These are phyloP conservation scores for Ophiosphaerella korrae DNA, from an alignment of 2,329 filamentous ascomycete genomes.

Conservation along the genomic window DNA sequence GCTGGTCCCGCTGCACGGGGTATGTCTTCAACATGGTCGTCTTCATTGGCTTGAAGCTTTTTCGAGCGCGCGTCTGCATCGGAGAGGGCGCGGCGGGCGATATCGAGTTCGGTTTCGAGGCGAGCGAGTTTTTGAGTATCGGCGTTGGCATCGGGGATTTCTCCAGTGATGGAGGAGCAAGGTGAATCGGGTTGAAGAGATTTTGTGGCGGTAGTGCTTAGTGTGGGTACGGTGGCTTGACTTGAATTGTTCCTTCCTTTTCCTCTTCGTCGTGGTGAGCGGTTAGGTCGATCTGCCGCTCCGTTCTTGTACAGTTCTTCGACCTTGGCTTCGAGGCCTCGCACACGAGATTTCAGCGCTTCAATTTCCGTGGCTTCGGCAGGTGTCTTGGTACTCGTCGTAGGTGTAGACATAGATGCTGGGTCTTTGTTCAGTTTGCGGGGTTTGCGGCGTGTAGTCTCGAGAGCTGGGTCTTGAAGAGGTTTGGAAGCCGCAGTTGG, in stretches of 20 bases:
- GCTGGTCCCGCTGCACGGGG: conserved; percentile 18
- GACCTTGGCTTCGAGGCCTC: conserved; percentile 44
- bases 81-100: conserved; percentile 38
- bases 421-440: conserved; percentile 43
- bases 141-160: too few relatives aligned
- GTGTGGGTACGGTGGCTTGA: conserved; percentile 24
- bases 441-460: conserved; percentile 30
- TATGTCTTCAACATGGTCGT: conserved; percentile 39
- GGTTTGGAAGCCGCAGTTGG: conserved; percentile 9
- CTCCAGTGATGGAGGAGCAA: too few relatives aligned
- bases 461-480: conserved; percentile 9
- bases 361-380: conserved; percentile 34
- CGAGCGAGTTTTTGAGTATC: conserved; percentile 30
- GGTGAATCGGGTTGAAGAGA: too few relatives aligned
- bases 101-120: conserved; percentile 41
- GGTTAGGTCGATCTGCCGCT: conserved; percentile 15
- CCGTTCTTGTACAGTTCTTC: conserved; percentile 39
- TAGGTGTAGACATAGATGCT: conserved; percentile 6
- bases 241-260: conserved; percentile 38
- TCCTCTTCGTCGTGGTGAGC: conserved; percentile 40
- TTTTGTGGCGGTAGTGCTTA: not conserved
- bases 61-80: conserved; percentile 8
- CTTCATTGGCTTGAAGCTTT: conserved; percentile 15
- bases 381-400: conserved; percentile 2
- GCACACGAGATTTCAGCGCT: conserved; percentile 42